Conservation (phyloP, 805 yeast genomes). For the Candida methanosorbosa region DNA sequence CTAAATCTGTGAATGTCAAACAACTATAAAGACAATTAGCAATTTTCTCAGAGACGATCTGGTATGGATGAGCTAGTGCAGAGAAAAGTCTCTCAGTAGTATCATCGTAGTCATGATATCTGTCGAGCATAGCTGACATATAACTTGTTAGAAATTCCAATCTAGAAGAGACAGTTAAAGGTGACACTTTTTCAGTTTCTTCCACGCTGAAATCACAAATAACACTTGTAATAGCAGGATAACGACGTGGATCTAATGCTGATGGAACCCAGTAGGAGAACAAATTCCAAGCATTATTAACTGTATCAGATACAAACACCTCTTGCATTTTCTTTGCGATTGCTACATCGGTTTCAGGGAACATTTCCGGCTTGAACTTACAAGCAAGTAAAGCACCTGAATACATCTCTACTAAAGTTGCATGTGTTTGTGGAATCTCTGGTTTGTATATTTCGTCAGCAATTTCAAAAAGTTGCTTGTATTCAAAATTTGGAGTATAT, state of each 20-base stretch:
- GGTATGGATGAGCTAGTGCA: constrained; percentile 57
- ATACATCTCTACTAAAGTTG: constrained; percentile 62
- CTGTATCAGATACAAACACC: constrained; percentile 54
- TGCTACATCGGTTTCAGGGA: constrained; percentile 34
- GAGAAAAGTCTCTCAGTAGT: constrained; percentile 35
- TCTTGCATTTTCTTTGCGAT: constrained; percentile 33
- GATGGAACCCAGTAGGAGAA: constrained; percentile 68
- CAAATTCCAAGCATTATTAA: constrained; percentile 63
- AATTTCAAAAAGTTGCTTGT: constrained; percentile 44
- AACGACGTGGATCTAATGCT: constrained; percentile 59
- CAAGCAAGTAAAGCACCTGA: constrained; percentile 51
- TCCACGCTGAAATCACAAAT: constrained; percentile 41
- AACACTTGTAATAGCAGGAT: constrained; percentile 38
- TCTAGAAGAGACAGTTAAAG: constrained; percentile 56
- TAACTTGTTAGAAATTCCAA: constrained; percentile 44
- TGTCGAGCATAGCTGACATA: constrained; percentile 19
- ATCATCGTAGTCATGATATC: constrained; percentile 40
- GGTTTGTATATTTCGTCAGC: constrained; percentile 43
- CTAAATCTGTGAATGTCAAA: constrained; percentile 11
- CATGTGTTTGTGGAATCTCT: constrained; percentile 69
- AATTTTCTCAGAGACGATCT: constrained; percentile 59
- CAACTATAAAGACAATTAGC: constrained; percentile 47
- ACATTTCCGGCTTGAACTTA: constrained; percentile 23
- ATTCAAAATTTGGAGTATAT: constrained; percentile 30
- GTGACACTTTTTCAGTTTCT: constrained; percentile 41